Evolutionary conservation across 495 filamentous ascomycete genomes (phyloP).

Genomic region (Neurospora pannonica): DNA sequence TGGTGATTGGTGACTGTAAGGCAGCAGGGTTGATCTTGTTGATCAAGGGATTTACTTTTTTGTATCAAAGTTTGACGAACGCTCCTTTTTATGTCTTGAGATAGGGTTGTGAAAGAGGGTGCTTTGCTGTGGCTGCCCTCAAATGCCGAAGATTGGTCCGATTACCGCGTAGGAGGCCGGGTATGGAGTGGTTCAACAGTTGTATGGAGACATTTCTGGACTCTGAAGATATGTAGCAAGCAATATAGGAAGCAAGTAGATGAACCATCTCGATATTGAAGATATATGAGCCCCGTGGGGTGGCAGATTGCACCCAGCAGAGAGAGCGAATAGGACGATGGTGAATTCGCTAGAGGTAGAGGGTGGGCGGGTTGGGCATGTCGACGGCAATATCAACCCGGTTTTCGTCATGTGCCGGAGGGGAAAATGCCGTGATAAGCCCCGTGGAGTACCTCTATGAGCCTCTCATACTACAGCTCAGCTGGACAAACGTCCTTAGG

Average conservation of each 20-base stretch:
- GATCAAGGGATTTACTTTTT: neutral
- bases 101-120: too few relatives aligned
- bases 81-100: too few relatives aligned
- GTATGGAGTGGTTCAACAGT: neutral
- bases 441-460: neutral
- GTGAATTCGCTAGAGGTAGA: conserved; percentile 14
- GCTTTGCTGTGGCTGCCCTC: neutral
- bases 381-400: conserved; percentile 14
- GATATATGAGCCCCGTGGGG: conserved; percentile 1
- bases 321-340: conserved; percentile 7
- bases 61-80: too few relatives aligned
- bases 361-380: conserved; percentile 8
- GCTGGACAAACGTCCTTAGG: too few relatives aligned
- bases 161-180: too few relatives aligned
- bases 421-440: neutral
- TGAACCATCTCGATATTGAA: neutral
- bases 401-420: neutral
- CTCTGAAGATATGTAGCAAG: neutral
- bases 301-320: conserved; percentile 11
- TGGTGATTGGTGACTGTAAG: neutral
- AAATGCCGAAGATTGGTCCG: too few relatives aligned
- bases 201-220: neutral
- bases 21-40: neutral
- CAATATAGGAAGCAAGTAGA: neutral
- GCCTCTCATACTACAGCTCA: neutral